A percentile compares a stretch with the other conserved stretches of the same genome.
These are phyloP conservation scores for Mimosa pudica DNA, from an alignment of 306 rosid genomes.

Conservation along the genomic window DNA sequence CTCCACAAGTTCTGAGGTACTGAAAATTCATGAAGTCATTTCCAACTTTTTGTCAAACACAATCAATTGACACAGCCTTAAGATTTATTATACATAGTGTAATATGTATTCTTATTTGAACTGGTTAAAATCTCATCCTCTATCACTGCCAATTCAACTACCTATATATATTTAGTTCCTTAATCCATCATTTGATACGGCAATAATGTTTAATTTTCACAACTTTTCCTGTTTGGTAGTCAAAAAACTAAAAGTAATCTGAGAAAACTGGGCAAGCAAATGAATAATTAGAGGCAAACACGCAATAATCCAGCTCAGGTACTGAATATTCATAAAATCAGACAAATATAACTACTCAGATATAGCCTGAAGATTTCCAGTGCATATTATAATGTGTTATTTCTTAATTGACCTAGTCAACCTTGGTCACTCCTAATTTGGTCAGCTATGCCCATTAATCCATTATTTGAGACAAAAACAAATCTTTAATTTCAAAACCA, in stretches of 20 bases:
- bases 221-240: background rate
- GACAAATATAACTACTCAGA: too few relatives aligned
- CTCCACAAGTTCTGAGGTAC: constrained; percentile 90
- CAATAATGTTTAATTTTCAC: background rate
- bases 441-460: background rate
- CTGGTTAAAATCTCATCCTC: background rate
- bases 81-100: constrained; percentile 13
- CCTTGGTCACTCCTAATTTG: background rate
- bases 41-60: background rate
- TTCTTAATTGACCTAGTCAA: background rate
- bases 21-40: constrained; percentile 43
- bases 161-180: background rate
- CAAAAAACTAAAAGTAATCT: background rate
- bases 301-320: background rate
- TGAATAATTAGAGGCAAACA: background rate
- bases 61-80: constrained; percentile 9
- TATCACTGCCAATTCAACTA: background rate
- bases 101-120: background rate
- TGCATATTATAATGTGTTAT: background rate
- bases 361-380: too few relatives aligned
- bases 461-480: background rate
- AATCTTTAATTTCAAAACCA: background rate
- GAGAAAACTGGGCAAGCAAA: background rate
- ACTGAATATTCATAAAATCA: too few relatives aligned
- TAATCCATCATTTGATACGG: background rate